phyloP scores from a whole-genome alignment of 495 filamentous ascomycete genomes.

The Hyaloscypha finlandica region DNA sequence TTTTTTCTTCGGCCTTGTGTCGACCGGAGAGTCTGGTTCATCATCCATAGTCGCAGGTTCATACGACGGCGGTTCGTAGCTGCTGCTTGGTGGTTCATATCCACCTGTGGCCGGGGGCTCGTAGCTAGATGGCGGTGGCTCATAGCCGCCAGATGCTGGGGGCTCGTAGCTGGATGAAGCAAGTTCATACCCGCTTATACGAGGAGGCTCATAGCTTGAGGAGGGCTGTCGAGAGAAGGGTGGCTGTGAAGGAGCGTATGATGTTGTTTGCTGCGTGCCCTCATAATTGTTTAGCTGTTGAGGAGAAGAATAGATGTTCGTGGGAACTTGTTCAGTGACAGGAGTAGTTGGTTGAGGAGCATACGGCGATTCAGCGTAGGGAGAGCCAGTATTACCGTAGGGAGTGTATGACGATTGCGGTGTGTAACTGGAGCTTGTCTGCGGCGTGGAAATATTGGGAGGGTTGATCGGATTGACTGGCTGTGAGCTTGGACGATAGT shows the following conservation, averaged over 20 bases:
- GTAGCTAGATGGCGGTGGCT: constrained; percentile 27
- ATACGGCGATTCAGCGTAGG: constrained; percentile 18
- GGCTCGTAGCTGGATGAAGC: constrained; percentile 18
- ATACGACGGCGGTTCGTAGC: constrained; percentile 54
- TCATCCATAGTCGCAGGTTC: constrained; percentile 52
- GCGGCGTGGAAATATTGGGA: constrained; percentile 19
- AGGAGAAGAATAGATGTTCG: constrained; percentile 21
- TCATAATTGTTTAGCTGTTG: constrained; percentile 20
- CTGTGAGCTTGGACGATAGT: constrained; percentile 39
- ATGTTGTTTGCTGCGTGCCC: constrained; percentile 11
- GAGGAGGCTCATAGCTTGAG: constrained; percentile 22
- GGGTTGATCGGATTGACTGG: constrained; percentile 9
- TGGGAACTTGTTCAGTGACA: constrained; percentile 18
- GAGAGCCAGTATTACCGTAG: constrained; percentile 14
- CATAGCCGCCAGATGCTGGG: constrained; percentile 19
- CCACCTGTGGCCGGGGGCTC: constrained; percentile 27
- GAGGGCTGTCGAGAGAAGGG: constrained; percentile 14
- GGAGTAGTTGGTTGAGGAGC: constrained; percentile 20
- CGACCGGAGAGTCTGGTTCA: constrained; percentile 50
- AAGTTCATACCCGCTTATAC: constrained; percentile 25
- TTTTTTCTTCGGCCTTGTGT: constrained; percentile 65
- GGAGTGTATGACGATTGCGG: constrained; percentile 25
- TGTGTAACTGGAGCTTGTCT: constrained; percentile 20
- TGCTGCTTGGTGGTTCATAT: constrained; percentile 29
- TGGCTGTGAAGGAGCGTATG: constrained; percentile 13